Conservation (phyloP, 306 rosid genomes). For the Styphnolobium japonicum region DNA sequence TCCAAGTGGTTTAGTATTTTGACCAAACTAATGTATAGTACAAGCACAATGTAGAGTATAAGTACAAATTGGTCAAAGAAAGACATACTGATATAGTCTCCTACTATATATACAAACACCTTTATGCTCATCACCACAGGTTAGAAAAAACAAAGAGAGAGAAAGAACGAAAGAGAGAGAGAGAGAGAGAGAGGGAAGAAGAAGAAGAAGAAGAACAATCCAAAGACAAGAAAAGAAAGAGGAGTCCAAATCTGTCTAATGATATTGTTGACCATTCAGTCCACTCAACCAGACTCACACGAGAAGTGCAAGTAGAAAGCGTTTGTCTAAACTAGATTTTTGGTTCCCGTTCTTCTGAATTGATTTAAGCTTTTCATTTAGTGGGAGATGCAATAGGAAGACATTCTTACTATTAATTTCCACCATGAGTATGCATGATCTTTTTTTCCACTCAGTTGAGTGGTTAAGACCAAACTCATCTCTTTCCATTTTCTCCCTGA, state of each 20-base stretch:
- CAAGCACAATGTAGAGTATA: constrained; percentile 30
- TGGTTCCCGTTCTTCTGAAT: constrained; percentile 31
- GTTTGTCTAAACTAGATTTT: constrained; percentile 33
- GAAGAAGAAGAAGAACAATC: constrained; percentile 39
- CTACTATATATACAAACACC: constrained; percentile 13
- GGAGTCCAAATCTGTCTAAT: constrained; percentile 64
- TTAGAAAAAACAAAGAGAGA: constrained; percentile 9
- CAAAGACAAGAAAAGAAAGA: constrained; percentile 75
- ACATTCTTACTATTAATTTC: constrained; percentile 38
- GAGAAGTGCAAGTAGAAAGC: constrained; percentile 31
- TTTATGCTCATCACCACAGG: constrained; percentile 32
- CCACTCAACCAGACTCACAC: constrained; percentile 59
- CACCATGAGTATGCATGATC: constrained; percentile 34
- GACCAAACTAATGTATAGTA: constrained; percentile 34
- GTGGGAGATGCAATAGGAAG: constrained; percentile 60
- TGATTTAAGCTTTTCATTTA: constrained; percentile 37
- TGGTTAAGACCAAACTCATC: constrained; percentile 29
- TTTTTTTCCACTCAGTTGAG: constrained; percentile 44
- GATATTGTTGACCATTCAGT: constrained; percentile 69
- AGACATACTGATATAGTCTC: constrained; percentile 31
- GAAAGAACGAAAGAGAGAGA: not conserved
- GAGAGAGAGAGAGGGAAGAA: not conserved
- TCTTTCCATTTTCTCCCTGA: not conserved
- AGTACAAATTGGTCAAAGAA: constrained; percentile 22
- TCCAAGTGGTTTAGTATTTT: constrained; percentile 3